Evolutionary conservation across 371 early-diverging fungal species (phyloP), one percentile per base, ranked within the genome.

Genomic region (Rhizomucor miehei): DNA sequence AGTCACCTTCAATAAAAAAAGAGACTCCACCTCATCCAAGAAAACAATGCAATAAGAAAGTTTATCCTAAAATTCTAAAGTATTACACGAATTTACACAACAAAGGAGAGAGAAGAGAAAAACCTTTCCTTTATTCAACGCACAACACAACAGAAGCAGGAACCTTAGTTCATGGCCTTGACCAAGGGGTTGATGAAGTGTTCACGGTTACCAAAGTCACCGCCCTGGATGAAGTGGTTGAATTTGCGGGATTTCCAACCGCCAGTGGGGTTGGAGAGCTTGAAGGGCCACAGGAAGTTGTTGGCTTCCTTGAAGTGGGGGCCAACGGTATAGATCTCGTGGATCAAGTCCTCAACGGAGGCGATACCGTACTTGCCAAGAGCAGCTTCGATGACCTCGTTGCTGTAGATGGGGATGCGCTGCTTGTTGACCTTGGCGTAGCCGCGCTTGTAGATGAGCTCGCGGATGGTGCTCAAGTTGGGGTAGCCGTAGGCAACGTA

Each of bases 251-350:
- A 84, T 60, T 79, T 79, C 92, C 89, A 99, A 63, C 98, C 98
- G 71, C 97, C 97, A 68, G 81, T 96, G 69, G 99, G 99, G 88
- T 92, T 93, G 68, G 91, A 92, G 61, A 99, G 89, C 86, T 94
- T 94, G 92, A 99, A 98, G 71, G 99, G 96, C 95, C 98, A 98
- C 72, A 99, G 81, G 88, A 99, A 99, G 89, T 92, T 94, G 88
- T 91, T 93, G 73, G 93, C 99, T 68, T 72, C 63, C 73, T 72
- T 74, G 66, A 77, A 77, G 89, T 97, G 77, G 56, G 98, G 95
- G 52, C 98, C 98, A 65, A 98, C 99, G 52, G 98, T 96, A 88
- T 83, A 92, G 78, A 99, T 95, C 82, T 98, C 98, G 87, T 99
- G 95, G 67, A 99, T 90, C 60, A 99, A 79, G 67, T 99, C 99